Percentiles rank a stretch among this genome's conserved stretches.
phyloP scores from a whole-genome alignment of 163 green algal genomes.

The Volvox carteri region DNA sequence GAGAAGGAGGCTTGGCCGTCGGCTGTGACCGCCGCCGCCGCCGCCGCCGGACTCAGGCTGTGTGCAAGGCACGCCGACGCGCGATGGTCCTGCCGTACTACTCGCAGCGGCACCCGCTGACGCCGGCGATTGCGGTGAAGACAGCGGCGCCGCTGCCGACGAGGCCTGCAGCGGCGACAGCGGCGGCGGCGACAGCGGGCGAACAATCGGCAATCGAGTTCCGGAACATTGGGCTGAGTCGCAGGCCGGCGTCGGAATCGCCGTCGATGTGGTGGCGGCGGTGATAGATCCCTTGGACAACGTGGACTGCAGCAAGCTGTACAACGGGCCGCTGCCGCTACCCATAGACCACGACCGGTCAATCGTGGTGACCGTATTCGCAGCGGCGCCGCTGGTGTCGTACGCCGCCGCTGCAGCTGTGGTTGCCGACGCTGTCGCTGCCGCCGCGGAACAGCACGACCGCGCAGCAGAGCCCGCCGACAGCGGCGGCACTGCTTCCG shows the following conservation, averaged over 20 bases:
- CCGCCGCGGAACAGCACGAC: not conserved
- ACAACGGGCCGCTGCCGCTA: conserved; percentile 26
- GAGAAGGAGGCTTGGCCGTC: not conserved
- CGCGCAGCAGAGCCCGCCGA: not conserved
- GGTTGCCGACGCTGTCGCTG: not conserved
- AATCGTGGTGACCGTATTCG: not conserved
- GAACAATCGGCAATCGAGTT: not conserved
- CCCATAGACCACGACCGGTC: conserved; percentile 33
- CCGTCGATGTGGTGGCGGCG: not conserved
- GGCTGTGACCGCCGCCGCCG: not conserved
- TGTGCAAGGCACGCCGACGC: too few species aligned
- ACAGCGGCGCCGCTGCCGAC: not conserved
- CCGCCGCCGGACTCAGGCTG: not conserved
- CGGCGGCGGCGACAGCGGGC: not conserved
- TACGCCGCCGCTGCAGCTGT: not conserved
- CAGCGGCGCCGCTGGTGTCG: not conserved
- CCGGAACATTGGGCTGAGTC: conserved; percentile 23
- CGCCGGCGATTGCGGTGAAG: not conserved
- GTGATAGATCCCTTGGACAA: conserved; percentile 40
- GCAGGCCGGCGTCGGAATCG: conserved; percentile 13
- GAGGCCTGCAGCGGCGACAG: not conserved
- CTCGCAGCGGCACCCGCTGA: not conserved
- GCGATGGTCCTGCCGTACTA: too few species aligned
- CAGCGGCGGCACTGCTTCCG: not conserved
- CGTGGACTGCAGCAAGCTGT: conserved; percentile 32